These are phyloP conservation scores for Diaporthe citrichinensis DNA, from an alignment of 2,329 filamentous ascomycete species.

Conservation along the genomic window DNA sequence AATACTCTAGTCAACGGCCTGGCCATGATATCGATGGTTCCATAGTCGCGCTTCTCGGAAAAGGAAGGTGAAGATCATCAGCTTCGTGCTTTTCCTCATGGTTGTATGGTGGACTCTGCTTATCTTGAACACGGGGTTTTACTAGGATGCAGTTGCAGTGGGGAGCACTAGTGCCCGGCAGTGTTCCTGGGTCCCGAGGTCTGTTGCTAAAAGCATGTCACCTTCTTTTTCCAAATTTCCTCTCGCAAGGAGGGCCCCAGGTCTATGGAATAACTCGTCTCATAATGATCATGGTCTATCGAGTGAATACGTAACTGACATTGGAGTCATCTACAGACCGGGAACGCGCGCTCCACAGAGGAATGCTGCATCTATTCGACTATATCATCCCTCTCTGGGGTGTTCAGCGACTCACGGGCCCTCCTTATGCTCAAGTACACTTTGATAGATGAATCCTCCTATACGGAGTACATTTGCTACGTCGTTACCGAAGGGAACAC, in stretches of 20 bases:
- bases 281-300: neutral
- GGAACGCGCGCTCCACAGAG: neutral
- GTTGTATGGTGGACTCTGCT: slow-evolving; percentile 11
- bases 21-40: neutral
- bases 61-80: slow-evolving; percentile 26
- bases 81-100: slow-evolving; percentile 1
- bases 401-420: neutral
- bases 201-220: slow-evolving; percentile 20
- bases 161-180: slow-evolving; percentile 13
- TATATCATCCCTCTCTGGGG: no score
- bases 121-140: slow-evolving; percentile 11
- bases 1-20: neutral
- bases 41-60: slow-evolving; percentile 14
- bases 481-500: neutral
- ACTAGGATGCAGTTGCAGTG: slow-evolving; percentile 10
- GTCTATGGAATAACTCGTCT: no score
- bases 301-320: neutral
- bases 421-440: neutral
- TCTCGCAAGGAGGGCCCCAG: neutral
- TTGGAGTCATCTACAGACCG: neutral
- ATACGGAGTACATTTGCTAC: no score
- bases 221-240: slow-evolving; percentile 18
- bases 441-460: neutral
- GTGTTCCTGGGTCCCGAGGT: slow-evolving; percentile 1
- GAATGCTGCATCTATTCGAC: neutral